Evolutionary conservation across 2,329 filamentous ascomycete species (phyloP).

Genomic region (Penicillium frequentans): DNA sequence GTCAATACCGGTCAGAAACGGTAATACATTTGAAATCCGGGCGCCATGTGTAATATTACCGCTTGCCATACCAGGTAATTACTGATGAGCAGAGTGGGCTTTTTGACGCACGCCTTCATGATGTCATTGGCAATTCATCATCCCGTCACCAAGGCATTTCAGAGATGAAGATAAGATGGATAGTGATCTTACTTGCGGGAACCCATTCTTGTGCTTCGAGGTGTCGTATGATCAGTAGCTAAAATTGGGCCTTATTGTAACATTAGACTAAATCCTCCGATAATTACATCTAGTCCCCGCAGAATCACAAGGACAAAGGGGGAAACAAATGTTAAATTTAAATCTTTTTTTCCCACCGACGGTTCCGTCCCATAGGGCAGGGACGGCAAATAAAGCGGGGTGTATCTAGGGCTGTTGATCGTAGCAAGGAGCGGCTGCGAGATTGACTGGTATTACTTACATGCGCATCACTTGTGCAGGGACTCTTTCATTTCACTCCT

Average conservation of each 20-base stretch:
- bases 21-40: neutral
- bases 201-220: neutral
- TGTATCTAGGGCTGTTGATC: conserved; percentile 25
- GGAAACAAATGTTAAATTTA: neutral
- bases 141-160: neutral
- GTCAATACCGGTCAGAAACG: neutral
- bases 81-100: neutral
- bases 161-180: neutral
- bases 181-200: neutral
- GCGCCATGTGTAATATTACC: neutral
- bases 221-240: too few relatives aligned
- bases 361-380: conserved; percentile 10
- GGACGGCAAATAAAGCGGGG: conserved; percentile 18
- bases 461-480: conserved; percentile 12
- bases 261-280: neutral
- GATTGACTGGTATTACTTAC: conserved; percentile 24
- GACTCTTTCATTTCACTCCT: neutral
- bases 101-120: conserved; percentile 16
- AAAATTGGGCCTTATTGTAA: neutral
- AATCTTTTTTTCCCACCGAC: neutral
- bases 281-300: conserved; percentile 12
- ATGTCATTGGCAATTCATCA: conserved; percentile 15
- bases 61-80: neutral
- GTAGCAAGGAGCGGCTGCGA: conserved; percentile 24
- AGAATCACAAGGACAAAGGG: conserved; percentile 10